Evolutionary conservation across 2,329 filamentous ascomycete species (phyloP).

Genomic region (Arthrobotrys sinensis): DNA sequence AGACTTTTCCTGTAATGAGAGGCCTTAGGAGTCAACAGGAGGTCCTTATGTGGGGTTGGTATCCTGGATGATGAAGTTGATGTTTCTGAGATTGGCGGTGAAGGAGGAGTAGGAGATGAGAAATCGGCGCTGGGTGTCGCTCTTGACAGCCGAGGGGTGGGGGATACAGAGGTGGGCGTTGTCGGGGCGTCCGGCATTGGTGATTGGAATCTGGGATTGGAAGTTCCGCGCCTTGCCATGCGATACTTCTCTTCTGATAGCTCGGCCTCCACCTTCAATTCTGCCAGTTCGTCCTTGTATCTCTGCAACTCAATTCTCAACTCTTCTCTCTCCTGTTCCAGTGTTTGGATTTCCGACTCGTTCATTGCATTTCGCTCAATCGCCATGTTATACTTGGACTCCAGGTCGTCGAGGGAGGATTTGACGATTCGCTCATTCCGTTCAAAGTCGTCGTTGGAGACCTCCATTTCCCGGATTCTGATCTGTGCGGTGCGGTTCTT

Average conservation of each 20-base stretch:
- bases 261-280: conserved; percentile 94
- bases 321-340: conserved; percentile 90
- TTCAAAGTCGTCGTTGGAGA: conserved; percentile 98
- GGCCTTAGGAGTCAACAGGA: conserved; percentile 72
- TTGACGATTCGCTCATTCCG: conserved; percentile 95
- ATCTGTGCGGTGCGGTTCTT: conserved; percentile 84
- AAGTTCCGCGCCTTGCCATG: conserved; percentile 66
- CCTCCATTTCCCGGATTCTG: conserved; percentile 92
- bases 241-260: conserved; percentile 88
- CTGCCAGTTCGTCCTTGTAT: conserved; percentile 88
- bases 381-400: conserved; percentile 95
- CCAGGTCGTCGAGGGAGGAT: conserved; percentile 94
- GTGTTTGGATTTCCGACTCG: conserved; percentile 92
- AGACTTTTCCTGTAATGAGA: conserved; percentile 67
- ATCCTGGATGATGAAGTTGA: conserved; percentile 75
- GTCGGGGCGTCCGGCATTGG: conserved; percentile 83
- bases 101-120: conserved; percentile 85
- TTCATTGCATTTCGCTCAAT: conserved; percentile 93
- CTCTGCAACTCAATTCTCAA: conserved; percentile 92
- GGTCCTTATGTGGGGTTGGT: conserved; percentile 70
- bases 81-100: conserved; percentile 91
- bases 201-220: conserved; percentile 72
- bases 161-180: conserved; percentile 85
- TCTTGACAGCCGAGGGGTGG: conserved; percentile 76
- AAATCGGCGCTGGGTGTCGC: conserved; percentile 74